Evolutionary conservation across 192 early-diverging fungal genomes (phyloP).

Genomic region (Funneliformis mosseae): DNA sequence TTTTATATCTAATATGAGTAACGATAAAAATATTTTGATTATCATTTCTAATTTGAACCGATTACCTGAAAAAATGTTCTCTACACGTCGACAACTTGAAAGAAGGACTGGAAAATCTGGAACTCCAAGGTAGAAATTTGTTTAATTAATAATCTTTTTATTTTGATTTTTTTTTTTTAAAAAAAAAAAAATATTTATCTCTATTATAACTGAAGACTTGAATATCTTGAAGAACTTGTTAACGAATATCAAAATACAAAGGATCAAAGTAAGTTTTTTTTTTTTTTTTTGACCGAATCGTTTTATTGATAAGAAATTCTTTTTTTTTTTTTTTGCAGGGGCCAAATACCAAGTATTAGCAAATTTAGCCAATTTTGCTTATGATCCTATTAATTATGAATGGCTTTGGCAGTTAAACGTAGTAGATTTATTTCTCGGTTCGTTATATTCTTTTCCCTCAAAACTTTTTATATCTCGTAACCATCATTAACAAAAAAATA

Average conservation of each 20-base stretch:
- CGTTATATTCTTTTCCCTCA: neutral
- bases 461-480: neutral
- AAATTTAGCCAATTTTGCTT: slow-evolving; percentile 55
- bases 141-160: neutral
- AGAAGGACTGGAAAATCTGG: slow-evolving; percentile 28
- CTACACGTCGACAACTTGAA: slow-evolving; percentile 5
- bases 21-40: too few species aligned
- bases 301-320: neutral
- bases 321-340: slow-evolving; percentile 8
- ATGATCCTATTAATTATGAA: slow-evolving; percentile 56
- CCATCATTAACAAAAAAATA: neutral
- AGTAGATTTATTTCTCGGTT: slow-evolving; percentile 45
- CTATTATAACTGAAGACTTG: neutral
- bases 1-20: too few species aligned
- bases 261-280: slow-evolving; percentile 20
- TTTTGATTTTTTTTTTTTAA: neutral
- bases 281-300: neutral
- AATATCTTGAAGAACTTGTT: slow-evolving; percentile 33
- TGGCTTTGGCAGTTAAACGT: slow-evolving; percentile 46
- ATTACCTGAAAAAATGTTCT: neutral
- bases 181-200: neutral
- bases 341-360: slow-evolving; percentile 44
- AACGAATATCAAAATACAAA: slow-evolving; percentile 32
- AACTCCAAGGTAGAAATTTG: slow-evolving; percentile 10
- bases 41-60: too few species aligned